Evolutionary conservation across 2,329 filamentous ascomycete species (phyloP), one percentile per base, ranked within the genome.

Genomic region (Cylindrodendrum hubeiense): DNA sequence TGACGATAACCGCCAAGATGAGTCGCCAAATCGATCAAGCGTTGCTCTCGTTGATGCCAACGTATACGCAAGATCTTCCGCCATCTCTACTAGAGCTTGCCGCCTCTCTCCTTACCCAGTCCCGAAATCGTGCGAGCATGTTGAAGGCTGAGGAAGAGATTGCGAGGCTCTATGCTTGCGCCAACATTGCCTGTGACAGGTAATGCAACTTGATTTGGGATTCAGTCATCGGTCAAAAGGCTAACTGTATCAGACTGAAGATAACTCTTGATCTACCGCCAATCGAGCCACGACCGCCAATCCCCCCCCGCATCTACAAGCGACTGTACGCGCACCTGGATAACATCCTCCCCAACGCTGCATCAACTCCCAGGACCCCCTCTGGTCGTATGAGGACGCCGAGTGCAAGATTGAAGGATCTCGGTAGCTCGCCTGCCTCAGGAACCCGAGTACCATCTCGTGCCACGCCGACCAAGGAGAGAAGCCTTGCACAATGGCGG

Each of bases 101-200:
- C 1, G 84, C 86, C 55, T 93, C 91, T 9, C 83, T 97, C 7
- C 87, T 97, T 47, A 90, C 93, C 2, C 94, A 96, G 79, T 97
- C 94, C 13, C 89, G 93, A 34, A 89, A 90, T 75, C 90, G 90
- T 73, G 93, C 93, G 53, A 90, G 89, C 74, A 91, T 88, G 17
- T 84, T 98, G 57, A 97, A 94, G 77, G 86, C 90, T 3, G 93
- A 97, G 60, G 94, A 97, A 78, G 95, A 98, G 78, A 90, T 96
- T 69, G 93, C 91, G n/a, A 87, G 95, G 21, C 86, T 88, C 5
- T 96, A 96, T 78, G 92, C 91, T 4, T 97, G 94, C 77, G 92
- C 93, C 15, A 91, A 97, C 79, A 87, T 99, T 65, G 96, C 96
- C 21, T 98, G 95, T 76, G 93, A 95, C 72, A 89, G 93, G 92